Percentiles rank a stretch among this genome's conserved stretches.
Conservation (phyloP, 805 yeast genomes). For the Saccharomycopsis sp. region DNA sequence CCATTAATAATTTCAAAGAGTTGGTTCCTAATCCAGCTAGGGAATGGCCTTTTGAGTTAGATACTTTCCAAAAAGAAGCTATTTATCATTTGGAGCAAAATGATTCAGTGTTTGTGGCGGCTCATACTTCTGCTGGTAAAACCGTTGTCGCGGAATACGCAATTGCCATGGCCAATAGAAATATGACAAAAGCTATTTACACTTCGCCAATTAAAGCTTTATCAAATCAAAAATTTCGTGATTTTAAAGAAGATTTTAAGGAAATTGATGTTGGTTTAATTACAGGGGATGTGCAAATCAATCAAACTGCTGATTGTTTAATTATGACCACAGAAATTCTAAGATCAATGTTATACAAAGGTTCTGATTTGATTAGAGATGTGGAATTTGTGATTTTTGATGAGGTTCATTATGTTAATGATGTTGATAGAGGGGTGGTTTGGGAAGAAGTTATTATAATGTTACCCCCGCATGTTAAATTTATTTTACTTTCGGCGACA, state of each 20-base stretch:
- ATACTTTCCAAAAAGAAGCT: slow-evolving; percentile 94
- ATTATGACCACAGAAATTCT: slow-evolving; percentile 97
- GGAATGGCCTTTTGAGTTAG: slow-evolving; percentile 90
- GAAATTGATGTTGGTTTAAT: slow-evolving; percentile 86
- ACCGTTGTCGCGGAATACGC: slow-evolving; percentile 98
- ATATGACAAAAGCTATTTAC: slow-evolving; percentile 94
- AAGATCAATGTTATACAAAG: slow-evolving; percentile 90
- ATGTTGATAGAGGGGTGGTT: slow-evolving; percentile 94
- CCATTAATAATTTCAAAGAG: slow-evolving; percentile 74
- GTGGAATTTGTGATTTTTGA: slow-evolving; percentile 97
- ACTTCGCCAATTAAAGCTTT: slow-evolving; percentile 93
- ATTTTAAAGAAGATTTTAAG: slow-evolving; percentile 68
- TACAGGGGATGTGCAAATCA: slow-evolving; percentile 97
- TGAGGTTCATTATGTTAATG: slow-evolving; percentile 97
- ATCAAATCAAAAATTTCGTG: slow-evolving; percentile 84
- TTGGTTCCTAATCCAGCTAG: slow-evolving; percentile 90
- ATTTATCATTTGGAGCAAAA: slow-evolving; percentile 94
- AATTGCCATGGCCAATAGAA: slow-evolving; percentile 89
- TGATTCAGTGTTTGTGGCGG: slow-evolving; percentile 97
- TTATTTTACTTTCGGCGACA: slow-evolving; percentile 86
- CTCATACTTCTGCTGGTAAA: slow-evolving; percentile 98
- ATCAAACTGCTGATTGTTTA: slow-evolving; percentile 90
- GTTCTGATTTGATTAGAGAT: slow-evolving; percentile 93
- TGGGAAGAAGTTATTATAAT: slow-evolving; percentile 99
- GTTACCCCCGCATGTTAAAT: slow-evolving; percentile 94